Evolutionary conservation across 106 monocot species (phyloP).

Genomic region (Phalaenopsis aphrodite): DNA sequence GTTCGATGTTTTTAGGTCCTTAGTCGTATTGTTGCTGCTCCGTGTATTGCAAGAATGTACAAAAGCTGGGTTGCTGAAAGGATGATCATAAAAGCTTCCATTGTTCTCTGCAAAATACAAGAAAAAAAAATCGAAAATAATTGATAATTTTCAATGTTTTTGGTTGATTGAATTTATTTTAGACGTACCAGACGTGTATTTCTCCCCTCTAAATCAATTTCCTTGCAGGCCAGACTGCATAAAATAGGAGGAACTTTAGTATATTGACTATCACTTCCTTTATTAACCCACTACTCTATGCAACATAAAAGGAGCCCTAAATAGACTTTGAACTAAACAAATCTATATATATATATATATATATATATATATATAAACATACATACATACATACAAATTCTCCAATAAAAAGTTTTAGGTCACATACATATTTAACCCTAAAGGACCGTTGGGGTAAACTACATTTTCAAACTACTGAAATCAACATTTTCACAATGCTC

Average conservation of each 20-base stretch:
- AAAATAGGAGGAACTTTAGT: background rate
- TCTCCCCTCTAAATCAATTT: conserved; percentile 57
- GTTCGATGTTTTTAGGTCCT: conserved; percentile 3
- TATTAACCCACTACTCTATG: too few species aligned
- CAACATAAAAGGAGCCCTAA: too few species aligned
- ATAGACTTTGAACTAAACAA: too few species aligned
- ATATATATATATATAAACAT: too few species aligned
- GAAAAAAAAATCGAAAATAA: background rate
- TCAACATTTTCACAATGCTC: too few species aligned
- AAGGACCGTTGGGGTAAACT: too few species aligned
- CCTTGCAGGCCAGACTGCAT: conserved; percentile 72
- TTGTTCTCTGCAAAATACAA: conserved; percentile 52
- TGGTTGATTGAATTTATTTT: background rate
- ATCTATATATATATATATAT: too few species aligned
- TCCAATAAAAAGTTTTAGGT: too few species aligned
- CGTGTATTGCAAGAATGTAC: conserved; percentile 56
- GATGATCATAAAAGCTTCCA: conserved; percentile 80
- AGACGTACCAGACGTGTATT: conserved; percentile 53
- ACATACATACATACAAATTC: too few species aligned
- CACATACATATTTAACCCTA: too few species aligned
- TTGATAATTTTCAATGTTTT: background rate
- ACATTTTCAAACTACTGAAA: too few species aligned
- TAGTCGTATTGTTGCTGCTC: conserved; percentile 6
- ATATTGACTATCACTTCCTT: too few species aligned
- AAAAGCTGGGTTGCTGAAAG: conserved; percentile 70